Evolutionary conservation across 257 asterid species (phyloP).

Genomic region (Capsicum baccatum): DNA sequence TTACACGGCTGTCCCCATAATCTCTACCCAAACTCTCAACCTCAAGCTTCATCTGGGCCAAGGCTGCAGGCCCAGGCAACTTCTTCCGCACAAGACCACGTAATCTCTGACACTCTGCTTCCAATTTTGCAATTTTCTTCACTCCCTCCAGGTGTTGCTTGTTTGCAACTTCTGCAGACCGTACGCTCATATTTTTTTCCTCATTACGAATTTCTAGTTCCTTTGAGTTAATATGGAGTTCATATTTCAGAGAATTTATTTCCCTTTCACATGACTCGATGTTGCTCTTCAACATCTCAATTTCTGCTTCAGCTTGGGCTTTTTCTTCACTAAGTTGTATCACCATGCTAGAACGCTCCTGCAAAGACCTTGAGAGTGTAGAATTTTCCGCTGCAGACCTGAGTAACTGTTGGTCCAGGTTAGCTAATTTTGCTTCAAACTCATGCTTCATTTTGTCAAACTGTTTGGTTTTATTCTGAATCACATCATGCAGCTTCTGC

Average conservation of each 20-base stretch:
- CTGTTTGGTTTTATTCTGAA: slow-evolving; percentile 65
- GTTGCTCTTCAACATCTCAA: slow-evolving; percentile 64
- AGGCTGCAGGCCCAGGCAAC: too few species aligned
- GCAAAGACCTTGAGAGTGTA: slow-evolving; percentile 85
- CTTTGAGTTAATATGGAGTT: too few species aligned
- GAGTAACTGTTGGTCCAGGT: slow-evolving; percentile 76
- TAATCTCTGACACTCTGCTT: too few species aligned
- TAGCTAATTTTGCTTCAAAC: slow-evolving; percentile 65
- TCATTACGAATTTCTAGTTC: too few species aligned
- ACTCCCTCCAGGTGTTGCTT: too few species aligned
- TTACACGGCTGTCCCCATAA: slow-evolving; percentile 72
- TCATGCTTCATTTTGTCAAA: slow-evolving; percentile 81
- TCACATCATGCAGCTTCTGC: slow-evolving; percentile 67
- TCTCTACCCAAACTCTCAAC: slow-evolving; percentile 85
- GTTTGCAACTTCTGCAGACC: too few species aligned
- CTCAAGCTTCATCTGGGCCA: background rate
- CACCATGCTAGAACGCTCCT: slow-evolving; percentile 89
- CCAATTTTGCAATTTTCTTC: too few species aligned
- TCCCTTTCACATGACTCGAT: slow-evolving; percentile 21
- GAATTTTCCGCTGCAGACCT: slow-evolving; percentile 85
- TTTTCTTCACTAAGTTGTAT: slow-evolving; percentile 81
- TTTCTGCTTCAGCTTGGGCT: slow-evolving; percentile 78
- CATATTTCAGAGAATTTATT: too few species aligned
- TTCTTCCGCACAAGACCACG: too few species aligned
- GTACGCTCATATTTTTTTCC: too few species aligned